Evolutionary conservation across 164 flowering plant genomes (phyloP).

Genomic region (Platanus orientalis): DNA sequence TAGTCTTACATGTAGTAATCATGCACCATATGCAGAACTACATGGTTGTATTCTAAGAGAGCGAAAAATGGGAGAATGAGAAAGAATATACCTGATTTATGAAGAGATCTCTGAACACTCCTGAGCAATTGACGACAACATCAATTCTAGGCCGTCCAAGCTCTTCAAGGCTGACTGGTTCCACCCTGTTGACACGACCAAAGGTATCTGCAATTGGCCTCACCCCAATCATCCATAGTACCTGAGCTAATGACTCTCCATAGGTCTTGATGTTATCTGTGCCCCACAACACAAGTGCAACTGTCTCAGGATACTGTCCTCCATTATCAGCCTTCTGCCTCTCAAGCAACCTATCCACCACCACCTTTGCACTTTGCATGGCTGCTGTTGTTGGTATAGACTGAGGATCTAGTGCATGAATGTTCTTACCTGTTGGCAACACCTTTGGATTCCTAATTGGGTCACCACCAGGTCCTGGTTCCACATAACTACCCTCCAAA

Average conservation of each 20-base stretch:
- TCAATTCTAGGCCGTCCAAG: slow-evolving; percentile 97
- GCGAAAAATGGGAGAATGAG: not conserved
- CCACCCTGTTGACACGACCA: slow-evolving; percentile 93
- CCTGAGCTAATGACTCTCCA: slow-evolving; percentile 95
- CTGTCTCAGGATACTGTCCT: slow-evolving; percentile 92
- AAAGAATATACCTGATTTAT: slow-evolving; percentile 77
- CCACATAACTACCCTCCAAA: slow-evolving; percentile 88
- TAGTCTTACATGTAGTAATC: too few species aligned
- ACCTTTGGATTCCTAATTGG: slow-evolving; percentile 98
- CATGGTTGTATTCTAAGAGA: not conserved
- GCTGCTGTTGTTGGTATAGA: slow-evolving; percentile 95
- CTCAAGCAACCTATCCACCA: slow-evolving; percentile 88
- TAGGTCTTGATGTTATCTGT: slow-evolving; percentile 98
- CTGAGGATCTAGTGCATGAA: slow-evolving; percentile 97
- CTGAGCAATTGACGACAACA: slow-evolving; percentile 98
- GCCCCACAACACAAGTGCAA: slow-evolving; percentile 98
- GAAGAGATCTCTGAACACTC: slow-evolving; percentile 97
- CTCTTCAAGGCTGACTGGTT: slow-evolving; percentile 88
- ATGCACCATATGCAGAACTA: too few species aligned
- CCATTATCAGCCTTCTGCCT: slow-evolving; percentile 95
- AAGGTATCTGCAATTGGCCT: slow-evolving; percentile 81
- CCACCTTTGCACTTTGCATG: slow-evolving; percentile 88
- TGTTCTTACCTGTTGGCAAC: slow-evolving; percentile 97
- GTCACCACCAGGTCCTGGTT: slow-evolving; percentile 99
- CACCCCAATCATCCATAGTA: slow-evolving; percentile 95